Conservation (phyloP, 2,329 filamentous ascomycete genomes). For the Pseudogymnoascus sp. region DNA sequence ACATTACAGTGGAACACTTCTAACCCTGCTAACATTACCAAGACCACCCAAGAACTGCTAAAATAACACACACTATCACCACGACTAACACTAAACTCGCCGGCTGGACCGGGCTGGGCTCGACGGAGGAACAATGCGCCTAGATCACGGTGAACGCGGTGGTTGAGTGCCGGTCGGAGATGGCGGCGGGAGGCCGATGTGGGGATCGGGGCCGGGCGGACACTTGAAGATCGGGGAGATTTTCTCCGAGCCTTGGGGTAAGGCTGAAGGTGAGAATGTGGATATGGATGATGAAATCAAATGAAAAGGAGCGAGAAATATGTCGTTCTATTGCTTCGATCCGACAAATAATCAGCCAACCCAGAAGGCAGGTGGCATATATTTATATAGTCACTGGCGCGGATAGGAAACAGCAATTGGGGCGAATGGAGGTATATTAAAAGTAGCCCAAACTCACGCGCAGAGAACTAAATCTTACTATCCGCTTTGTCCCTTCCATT, state of each 20-base stretch:
- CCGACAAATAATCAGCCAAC: too few species aligned
- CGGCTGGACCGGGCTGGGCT: neutral
- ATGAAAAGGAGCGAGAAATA: neutral
- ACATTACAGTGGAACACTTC: conserved; percentile 5
- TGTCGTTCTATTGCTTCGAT: neutral
- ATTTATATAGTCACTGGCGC: too few species aligned
- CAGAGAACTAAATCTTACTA: too few species aligned
- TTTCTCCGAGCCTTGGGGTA: neutral
- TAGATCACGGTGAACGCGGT: neutral
- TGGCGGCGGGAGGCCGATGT: neutral
- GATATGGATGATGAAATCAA: neutral
- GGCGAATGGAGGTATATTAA: neutral
- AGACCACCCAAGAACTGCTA: neutral
- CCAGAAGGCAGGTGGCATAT: too few species aligned
- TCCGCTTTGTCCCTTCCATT: neutral
- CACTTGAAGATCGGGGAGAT: neutral
- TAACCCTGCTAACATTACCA: neutral
- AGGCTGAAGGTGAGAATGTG: neutral
- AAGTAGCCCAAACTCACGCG: neutral
- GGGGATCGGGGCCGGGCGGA: neutral
- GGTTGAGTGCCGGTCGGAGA: neutral
- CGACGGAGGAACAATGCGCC: conserved; percentile 6
- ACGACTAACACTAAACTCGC: neutral
- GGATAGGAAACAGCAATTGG: neutral
- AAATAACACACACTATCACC: neutral